phyloP scores from a whole-genome alignment of 805 yeast species.

The Saccharomycopsis sp. region DNA sequence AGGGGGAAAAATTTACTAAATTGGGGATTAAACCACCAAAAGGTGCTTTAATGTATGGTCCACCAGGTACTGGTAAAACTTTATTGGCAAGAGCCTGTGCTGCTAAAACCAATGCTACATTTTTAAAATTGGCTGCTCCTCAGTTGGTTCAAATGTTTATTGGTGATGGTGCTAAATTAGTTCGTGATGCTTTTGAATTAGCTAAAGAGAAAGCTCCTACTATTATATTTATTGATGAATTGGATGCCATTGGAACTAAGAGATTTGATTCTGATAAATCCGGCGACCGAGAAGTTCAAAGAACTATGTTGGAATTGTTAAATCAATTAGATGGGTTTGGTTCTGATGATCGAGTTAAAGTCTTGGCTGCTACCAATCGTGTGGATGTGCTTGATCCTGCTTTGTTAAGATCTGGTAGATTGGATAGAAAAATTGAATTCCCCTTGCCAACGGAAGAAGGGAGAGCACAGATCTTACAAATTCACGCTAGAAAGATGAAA shows the following conservation, averaged over 20 bases:
- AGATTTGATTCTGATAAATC: slow-evolving; percentile 96
- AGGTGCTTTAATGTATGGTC: slow-evolving; percentile 98
- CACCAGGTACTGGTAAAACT: slow-evolving; percentile 99
- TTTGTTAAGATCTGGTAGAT: slow-evolving; percentile 89
- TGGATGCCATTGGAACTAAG: slow-evolving; percentile 98
- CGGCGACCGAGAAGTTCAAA: slow-evolving; percentile 97
- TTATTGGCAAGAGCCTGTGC: slow-evolving; percentile 97
- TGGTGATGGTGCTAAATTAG: slow-evolving; percentile 98
- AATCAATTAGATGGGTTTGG: slow-evolving; percentile 98
- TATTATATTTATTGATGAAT: slow-evolving; percentile 93
- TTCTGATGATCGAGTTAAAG: slow-evolving; percentile 94
- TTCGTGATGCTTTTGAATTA: slow-evolving; percentile 93
- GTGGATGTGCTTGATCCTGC: slow-evolving; percentile 99
- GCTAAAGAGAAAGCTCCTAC: slow-evolving; percentile 99
- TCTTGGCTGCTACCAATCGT: slow-evolving; percentile 95
- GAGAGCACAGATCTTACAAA: slow-evolving; percentile 91
- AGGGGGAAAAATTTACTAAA: slow-evolving; percentile 89
- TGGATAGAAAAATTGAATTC: slow-evolving; percentile 96
- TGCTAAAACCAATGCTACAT: slow-evolving; percentile 96
- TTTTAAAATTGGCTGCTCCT: slow-evolving; percentile 93
- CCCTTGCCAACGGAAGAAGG: slow-evolving; percentile 98
- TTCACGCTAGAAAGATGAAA: slow-evolving; percentile 95
- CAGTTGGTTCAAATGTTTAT: slow-evolving; percentile 97
- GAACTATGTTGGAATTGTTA: slow-evolving; percentile 97
- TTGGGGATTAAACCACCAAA: slow-evolving; percentile 97